phyloP scores from a whole-genome alignment of 2,329 filamentous ascomycete species.

The Coniochaeta hoffmannii region DNA sequence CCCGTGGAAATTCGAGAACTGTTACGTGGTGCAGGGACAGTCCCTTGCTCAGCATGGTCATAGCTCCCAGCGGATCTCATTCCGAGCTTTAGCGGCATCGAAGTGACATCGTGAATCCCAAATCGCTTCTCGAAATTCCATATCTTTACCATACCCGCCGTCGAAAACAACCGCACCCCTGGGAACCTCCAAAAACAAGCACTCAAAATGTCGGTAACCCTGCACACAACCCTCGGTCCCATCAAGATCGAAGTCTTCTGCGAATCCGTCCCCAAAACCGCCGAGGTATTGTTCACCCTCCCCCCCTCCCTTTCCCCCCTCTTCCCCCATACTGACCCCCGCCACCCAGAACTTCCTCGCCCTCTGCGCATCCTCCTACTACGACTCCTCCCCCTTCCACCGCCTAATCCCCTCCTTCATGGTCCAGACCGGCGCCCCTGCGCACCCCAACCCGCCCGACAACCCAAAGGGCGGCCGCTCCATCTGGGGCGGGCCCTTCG shows the following conservation, averaged over 20 bases:
- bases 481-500: constrained; percentile 68
- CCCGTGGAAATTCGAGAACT: no score
- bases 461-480: constrained; percentile 63
- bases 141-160: neutral
- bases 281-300: constrained; percentile 52
- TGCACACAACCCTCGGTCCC: constrained; percentile 84
- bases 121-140: neutral
- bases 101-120: neutral
- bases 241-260: constrained; percentile 96
- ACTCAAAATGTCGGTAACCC: constrained; percentile 53
- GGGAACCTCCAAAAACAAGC: neutral
- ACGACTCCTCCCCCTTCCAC: constrained; percentile 69
- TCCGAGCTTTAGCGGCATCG: neutral
- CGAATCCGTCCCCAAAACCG: constrained; percentile 86
- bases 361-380: constrained; percentile 73
- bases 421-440: constrained; percentile 65
- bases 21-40: no score
- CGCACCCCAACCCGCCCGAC: constrained; percentile 40
- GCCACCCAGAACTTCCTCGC: constrained; percentile 72
- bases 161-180: neutral
- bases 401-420: constrained; percentile 77
- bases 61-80: neutral
- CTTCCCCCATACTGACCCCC: neutral
- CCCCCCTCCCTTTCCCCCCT: neutral
- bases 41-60: no score